Evolutionary conservation across 148 eudicot species (phyloP).

Genomic region (Arctostaphylos glauca): DNA sequence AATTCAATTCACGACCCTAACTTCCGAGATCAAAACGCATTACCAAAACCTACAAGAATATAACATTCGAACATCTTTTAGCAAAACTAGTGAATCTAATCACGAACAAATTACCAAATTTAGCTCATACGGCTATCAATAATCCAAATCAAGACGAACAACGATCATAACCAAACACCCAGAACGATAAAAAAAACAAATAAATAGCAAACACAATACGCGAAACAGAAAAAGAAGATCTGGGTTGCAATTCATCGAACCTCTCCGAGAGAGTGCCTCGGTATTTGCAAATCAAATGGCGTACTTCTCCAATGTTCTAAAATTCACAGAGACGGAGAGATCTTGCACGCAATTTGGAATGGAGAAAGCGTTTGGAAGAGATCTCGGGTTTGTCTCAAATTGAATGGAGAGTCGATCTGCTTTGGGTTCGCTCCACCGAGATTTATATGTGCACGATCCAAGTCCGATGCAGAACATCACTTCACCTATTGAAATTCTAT

Average conservation of each 20-base stretch:
- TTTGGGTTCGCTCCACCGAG: not conserved
- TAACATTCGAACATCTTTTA: not conserved
- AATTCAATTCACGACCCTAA: not conserved
- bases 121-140: not conserved
- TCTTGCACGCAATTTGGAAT: not conserved
- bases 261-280: not conserved
- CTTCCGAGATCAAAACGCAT: slow-evolving; percentile 22
- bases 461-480: not conserved
- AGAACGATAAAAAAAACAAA: not conserved
- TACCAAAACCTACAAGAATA: slow-evolving; percentile 6
- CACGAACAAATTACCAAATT: not conserved
- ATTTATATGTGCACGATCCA: not conserved
- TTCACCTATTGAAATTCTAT: not conserved
- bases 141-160: not conserved
- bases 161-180: not conserved
- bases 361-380: not conserved
- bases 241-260: not conserved
- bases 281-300: not conserved
- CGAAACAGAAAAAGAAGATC: slow-evolving; percentile 3
- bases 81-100: not conserved
- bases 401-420: not conserved
- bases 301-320: not conserved
- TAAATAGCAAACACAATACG: not conserved
- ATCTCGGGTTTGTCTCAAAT: not conserved
- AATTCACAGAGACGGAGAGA: not conserved